A percentile compares a stretch with the other conserved stretches of the same genome.
Conservation (phyloP, 257 asterid species). For the Fraxinus cuspidata region DNA sequence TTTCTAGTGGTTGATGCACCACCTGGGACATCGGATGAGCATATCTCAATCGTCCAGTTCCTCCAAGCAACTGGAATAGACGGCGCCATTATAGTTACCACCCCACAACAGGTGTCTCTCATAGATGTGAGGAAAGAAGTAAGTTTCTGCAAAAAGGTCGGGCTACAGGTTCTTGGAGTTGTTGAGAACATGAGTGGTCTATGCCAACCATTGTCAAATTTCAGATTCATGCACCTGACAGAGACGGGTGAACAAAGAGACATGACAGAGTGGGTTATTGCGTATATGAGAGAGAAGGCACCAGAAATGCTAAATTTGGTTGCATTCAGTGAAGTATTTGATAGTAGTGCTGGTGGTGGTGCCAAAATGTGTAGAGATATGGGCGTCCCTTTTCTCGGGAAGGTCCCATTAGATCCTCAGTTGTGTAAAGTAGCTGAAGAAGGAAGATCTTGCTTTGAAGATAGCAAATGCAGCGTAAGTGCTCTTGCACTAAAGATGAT, state of each 20-base stretch:
- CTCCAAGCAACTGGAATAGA: slow-evolving; percentile 84
- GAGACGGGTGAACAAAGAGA: slow-evolving; percentile 64
- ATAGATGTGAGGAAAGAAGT: slow-evolving; percentile 93
- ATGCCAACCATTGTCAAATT: slow-evolving; percentile 58
- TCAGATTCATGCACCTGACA: slow-evolving; percentile 47
- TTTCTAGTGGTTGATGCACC: slow-evolving; percentile 93
- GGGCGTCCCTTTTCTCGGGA: slow-evolving; percentile 86
- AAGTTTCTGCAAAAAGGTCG: slow-evolving; percentile 85
- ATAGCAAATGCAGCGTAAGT: slow-evolving; percentile 52
- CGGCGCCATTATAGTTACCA: slow-evolving; percentile 88
- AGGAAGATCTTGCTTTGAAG: slow-evolving; percentile 85
- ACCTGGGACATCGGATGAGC: slow-evolving; percentile 97
- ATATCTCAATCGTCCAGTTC: slow-evolving; percentile 81
- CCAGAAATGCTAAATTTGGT: slow-evolving; percentile 64
- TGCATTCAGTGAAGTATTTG: slow-evolving; percentile 76
- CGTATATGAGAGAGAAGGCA: slow-evolving; percentile 60
- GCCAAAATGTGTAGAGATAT: slow-evolving; percentile 80
- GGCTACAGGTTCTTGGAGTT: slow-evolving; percentile 71
- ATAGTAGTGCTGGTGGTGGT: slow-evolving; percentile 87
- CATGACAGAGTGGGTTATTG: slow-evolving; percentile 55
- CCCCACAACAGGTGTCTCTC: slow-evolving; percentile 92
- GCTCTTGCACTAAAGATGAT: slow-evolving; percentile 68
- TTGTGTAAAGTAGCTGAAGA: slow-evolving; percentile 92
- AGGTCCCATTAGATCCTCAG: slow-evolving; percentile 87
- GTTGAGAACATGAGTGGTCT: slow-evolving; percentile 97